Percentiles rank a stretch among this genome's conserved stretches.
phyloP scores from a whole-genome alignment of 2,329 filamentous ascomycete genomes.

The Fusarium albidum region DNA sequence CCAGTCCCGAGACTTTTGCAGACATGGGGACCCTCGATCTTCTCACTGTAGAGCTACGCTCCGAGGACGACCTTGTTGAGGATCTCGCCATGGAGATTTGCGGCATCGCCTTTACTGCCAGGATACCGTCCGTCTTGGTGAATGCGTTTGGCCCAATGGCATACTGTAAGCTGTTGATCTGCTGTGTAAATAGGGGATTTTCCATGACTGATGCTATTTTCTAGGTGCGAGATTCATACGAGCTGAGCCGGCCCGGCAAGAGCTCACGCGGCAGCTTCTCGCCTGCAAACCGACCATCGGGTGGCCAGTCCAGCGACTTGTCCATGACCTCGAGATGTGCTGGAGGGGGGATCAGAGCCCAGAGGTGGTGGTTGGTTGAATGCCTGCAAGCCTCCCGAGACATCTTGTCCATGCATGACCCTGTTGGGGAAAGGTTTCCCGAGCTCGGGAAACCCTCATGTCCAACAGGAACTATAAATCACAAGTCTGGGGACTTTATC shows the following conservation, averaged over 20 bases:
- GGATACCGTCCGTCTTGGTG: slow-evolving; percentile 52
- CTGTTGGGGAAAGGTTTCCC: slow-evolving; percentile 32
- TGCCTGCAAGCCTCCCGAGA: background rate
- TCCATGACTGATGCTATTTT: background rate
- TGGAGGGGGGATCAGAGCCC: slow-evolving; percentile 32
- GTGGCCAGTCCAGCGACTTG: slow-evolving; percentile 50
- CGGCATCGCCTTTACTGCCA: slow-evolving; percentile 54
- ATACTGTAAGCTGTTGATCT: slow-evolving; percentile 49
- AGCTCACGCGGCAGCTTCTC: slow-evolving; percentile 43
- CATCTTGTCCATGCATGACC: background rate
- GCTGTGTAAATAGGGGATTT: no score
- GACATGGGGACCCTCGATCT: background rate
- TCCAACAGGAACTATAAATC: slow-evolving; percentile 29
- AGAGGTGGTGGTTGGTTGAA: background rate
- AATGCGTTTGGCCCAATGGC: slow-evolving; percentile 59
- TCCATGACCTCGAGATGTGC: slow-evolving; percentile 39
- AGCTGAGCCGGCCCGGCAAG: slow-evolving; percentile 38
- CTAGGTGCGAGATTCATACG: slow-evolving; percentile 45
- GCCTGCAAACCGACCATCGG: slow-evolving; percentile 47
- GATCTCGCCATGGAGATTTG: slow-evolving; percentile 49
- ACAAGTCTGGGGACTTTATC: background rate
- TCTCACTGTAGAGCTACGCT: background rate
- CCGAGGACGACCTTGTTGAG: slow-evolving; percentile 42
- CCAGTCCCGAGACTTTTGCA: slow-evolving; percentile 15
- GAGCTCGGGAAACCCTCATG: slow-evolving; percentile 37